phyloP scores from a whole-genome alignment of 140 eudicot genomes.

The Stevia rebaudiana region DNA sequence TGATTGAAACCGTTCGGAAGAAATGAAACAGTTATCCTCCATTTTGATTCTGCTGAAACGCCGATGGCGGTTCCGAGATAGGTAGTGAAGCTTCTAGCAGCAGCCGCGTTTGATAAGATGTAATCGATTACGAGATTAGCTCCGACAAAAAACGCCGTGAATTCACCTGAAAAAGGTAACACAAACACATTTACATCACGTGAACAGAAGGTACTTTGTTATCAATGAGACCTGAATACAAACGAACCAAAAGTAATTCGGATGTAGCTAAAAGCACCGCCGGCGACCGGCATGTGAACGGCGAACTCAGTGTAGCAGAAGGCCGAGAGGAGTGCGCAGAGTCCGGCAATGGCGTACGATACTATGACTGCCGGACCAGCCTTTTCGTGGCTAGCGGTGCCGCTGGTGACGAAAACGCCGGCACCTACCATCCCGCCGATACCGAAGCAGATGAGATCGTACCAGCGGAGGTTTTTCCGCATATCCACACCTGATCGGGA shows the following conservation, averaged over 20 bases:
- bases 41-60: slow-evolving; percentile 42
- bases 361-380: slow-evolving; percentile 86
- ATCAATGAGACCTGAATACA: background rate
- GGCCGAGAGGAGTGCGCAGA: slow-evolving; percentile 87
- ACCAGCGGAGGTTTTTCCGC: slow-evolving; percentile 61
- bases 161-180: slow-evolving; percentile 50
- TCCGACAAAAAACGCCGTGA: slow-evolving; percentile 80
- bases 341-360: slow-evolving; percentile 95
- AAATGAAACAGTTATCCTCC: slow-evolving; percentile 49
- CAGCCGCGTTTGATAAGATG: slow-evolving; percentile 90
- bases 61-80: slow-evolving; percentile 83
- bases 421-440: slow-evolving; percentile 99
- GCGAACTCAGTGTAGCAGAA: slow-evolving; percentile 98
- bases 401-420: slow-evolving; percentile 89
- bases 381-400: slow-evolving; percentile 48
- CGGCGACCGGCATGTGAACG: slow-evolving; percentile 96
- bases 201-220: slow-evolving; percentile 3
- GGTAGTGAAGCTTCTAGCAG: slow-evolving; percentile 82
- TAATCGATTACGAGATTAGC: slow-evolving; percentile 83
- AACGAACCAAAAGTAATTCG: slow-evolving; percentile 69
- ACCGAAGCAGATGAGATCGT: slow-evolving; percentile 79
- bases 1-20: slow-evolving; percentile 81
- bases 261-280: slow-evolving; percentile 96
- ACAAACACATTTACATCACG: slow-evolving; percentile 16
- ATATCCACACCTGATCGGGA: slow-evolving; percentile 56